Conservation (phyloP, 225 moss, liverwort and hornwort genomes). For the Ulota crispa region DNA sequence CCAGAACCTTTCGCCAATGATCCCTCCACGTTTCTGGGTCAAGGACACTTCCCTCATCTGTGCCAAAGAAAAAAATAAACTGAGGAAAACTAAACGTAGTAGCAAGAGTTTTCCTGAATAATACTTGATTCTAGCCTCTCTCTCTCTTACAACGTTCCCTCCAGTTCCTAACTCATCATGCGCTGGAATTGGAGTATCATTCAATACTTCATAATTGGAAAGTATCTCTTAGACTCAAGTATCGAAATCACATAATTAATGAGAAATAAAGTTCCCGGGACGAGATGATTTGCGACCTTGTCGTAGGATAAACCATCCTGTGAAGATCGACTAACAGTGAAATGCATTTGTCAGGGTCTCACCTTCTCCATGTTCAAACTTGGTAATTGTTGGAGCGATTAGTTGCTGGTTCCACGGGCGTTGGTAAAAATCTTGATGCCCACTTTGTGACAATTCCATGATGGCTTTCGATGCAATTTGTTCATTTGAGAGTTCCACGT, state of each 20-base stretch:
- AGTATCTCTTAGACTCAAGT: not conserved
- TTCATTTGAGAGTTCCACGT: slow-evolving; percentile 36
- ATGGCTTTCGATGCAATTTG: slow-evolving; percentile 22
- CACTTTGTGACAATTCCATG: slow-evolving; percentile 30
- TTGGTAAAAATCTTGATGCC: slow-evolving; percentile 32
- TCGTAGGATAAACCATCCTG: not conserved
- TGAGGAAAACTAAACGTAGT: not conserved
- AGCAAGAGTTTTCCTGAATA: not conserved
- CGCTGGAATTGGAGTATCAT: not conserved
- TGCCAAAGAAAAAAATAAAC: slow-evolving; percentile 5
- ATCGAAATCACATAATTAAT: not conserved
- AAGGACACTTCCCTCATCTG: slow-evolving; percentile 55
- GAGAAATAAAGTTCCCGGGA: slow-evolving; percentile 4
- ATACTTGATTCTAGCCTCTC: not conserved
- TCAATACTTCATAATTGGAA: not conserved
- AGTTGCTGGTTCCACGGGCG: slow-evolving; percentile 40
- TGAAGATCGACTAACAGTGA: slow-evolving; percentile 1
- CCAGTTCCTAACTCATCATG: not conserved
- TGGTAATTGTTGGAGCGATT: slow-evolving; percentile 19
- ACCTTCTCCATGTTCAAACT: slow-evolving; percentile 50
- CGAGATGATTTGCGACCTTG: not conserved
- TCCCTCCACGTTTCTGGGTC: slow-evolving; percentile 61
- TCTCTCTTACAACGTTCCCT: not conserved
- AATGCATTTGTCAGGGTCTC: slow-evolving; percentile 18
- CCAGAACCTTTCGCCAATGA: slow-evolving; percentile 50